Evolutionary conservation across 768 basidiomycete genomes (phyloP), one percentile per base, ranked within the genome.

Genomic region (Auricularia sp.): DNA sequence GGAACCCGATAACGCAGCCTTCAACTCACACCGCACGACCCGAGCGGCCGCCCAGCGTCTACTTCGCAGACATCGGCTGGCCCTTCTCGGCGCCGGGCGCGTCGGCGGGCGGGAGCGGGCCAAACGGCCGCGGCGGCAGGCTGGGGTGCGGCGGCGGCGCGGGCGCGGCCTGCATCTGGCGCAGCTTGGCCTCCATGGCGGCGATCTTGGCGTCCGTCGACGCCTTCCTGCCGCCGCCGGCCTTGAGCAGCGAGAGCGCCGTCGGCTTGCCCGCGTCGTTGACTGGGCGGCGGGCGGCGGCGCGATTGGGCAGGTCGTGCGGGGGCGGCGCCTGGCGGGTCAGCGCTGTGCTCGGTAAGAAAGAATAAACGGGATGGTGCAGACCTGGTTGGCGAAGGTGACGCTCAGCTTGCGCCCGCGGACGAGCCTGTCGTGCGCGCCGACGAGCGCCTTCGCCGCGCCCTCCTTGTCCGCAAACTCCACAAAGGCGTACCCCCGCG

Each of bases 401-500:
- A 98, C 93, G 18, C 88, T 82, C 54, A 98, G 78, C 72, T 91
- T 94, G 56, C 94, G 84, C 0, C 96, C 95, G 29, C 94, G 85
- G 2, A 98, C 74, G 3, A 90, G 81, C 73, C 88, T 92, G 68
- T 89, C 89, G 73, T 97, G 83, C 3, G 90, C 82, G 56, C 80
- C 79, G 11, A 78, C 78, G 62, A 94, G 77, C 3, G 95, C 96
- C 72, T 84, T 90, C 54, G 81, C 75, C 13, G 95, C 93, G 70
- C 95, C 94, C 77, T 86, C 84, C 77, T 86, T 81, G 54, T 82
- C 82, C 36, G 80, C 80, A 71, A 87, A 98, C 77, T 98, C 92
- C 39, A 99, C 77, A 69, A 98, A 99, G 0, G 94, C 95, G 75
- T 96, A 98, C 4, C 97, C 96, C 13, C 95, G 81, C 0, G 97